phyloP scores from a whole-genome alignment of 148 eudicot species.

The Rheum nobile region DNA sequence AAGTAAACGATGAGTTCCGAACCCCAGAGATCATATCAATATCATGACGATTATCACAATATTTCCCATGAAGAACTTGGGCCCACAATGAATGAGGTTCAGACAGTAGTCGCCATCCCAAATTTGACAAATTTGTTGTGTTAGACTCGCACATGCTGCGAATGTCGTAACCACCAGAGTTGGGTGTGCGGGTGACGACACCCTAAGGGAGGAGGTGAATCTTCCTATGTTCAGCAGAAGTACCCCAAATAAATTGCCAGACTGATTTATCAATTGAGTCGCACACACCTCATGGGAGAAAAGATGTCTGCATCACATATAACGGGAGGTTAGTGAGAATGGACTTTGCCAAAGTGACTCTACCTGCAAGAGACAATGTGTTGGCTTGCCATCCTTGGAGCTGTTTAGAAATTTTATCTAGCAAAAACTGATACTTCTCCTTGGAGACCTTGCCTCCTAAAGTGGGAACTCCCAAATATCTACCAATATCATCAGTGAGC shows the following conservation, averaged over 20 bases:
- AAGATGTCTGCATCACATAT: not conserved
- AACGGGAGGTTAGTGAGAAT: not conserved
- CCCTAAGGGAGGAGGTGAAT: not conserved
- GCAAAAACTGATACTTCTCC: not conserved
- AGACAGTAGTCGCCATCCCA: not conserved
- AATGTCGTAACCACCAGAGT: not conserved
- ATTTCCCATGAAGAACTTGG: not conserved
- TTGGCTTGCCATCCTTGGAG: not conserved
- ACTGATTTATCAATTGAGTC: not conserved
- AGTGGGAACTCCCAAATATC: not conserved
- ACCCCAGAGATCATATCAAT: not conserved
- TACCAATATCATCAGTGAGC: not conserved
- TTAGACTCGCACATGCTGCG: not conserved
- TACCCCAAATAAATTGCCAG: not conserved
- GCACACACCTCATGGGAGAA: not conserved
- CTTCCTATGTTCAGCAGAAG: not conserved
- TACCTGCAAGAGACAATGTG: not conserved
- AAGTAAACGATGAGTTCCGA: not conserved
- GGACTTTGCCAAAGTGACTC: not conserved
- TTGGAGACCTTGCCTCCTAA: not conserved
- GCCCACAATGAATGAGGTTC: not conserved
- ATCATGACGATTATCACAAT: not conserved
- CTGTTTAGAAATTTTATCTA: not conserved
- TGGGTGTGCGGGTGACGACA: not conserved
- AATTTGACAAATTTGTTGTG: not conserved